phyloP scores from a whole-genome alignment of 495 filamentous ascomycete species.

The Aspergillus cavernicola region DNA sequence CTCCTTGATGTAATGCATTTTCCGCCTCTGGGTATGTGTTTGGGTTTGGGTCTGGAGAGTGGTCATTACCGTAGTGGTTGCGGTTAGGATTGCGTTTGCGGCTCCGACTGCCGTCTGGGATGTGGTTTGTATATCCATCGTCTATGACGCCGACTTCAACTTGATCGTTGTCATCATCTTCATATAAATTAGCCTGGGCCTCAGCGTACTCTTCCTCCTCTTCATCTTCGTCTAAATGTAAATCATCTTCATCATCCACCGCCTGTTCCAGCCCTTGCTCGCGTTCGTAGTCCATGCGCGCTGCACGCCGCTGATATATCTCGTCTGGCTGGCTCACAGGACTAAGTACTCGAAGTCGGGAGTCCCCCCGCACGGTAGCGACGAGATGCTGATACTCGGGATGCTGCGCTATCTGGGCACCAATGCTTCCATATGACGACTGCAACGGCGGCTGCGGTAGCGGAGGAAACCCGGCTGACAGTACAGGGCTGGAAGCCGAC shows the following conservation, averaged over 20 bases:
- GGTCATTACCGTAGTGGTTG: slow-evolving; percentile 11
- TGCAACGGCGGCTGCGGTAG: slow-evolving; percentile 22
- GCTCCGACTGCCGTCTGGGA: slow-evolving; percentile 8
- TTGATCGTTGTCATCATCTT: slow-evolving; percentile 30
- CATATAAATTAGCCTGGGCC: slow-evolving; percentile 35
- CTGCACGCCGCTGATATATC: slow-evolving; percentile 45
- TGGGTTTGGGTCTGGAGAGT: background rate
- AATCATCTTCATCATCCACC: slow-evolving; percentile 27
- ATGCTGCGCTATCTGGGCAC: slow-evolving; percentile 26
- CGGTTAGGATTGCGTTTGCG: slow-evolving; percentile 14
- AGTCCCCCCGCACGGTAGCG: slow-evolving; percentile 21
- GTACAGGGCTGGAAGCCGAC: slow-evolving; percentile 41
- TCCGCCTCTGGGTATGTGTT: slow-evolving; percentile 15
- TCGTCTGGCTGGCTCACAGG: slow-evolving; percentile 79
- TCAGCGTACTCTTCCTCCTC: slow-evolving; percentile 48
- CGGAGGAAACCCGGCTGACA: slow-evolving; percentile 34
- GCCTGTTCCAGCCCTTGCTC: slow-evolving; percentile 10
- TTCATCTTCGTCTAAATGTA: slow-evolving; percentile 27
- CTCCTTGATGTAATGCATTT: background rate
- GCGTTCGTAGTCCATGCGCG: slow-evolving; percentile 30
- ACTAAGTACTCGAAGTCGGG: slow-evolving; percentile 61
- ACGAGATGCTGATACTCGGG: slow-evolving; percentile 25
- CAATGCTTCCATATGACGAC: slow-evolving; percentile 34
- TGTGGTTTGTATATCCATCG: slow-evolving; percentile 14
- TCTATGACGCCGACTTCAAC: slow-evolving; percentile 1